These are phyloP conservation scores for Davidsoniella australis DNA, from an alignment of 2,329 filamentous ascomycete genomes.

Conservation along the genomic window DNA sequence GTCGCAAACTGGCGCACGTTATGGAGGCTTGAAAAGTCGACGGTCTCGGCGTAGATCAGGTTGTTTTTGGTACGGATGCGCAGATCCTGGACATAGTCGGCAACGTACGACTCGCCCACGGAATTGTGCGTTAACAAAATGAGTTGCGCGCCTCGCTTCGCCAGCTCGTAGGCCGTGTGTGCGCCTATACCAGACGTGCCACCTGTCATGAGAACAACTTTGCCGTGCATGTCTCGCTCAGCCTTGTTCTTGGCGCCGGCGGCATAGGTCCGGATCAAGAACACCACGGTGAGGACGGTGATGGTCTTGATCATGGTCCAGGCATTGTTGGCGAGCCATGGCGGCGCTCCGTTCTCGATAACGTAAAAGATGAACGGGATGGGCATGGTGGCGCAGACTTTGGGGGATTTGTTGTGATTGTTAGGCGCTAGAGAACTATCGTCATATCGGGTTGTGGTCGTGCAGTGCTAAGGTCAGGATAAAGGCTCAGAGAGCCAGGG, in stretches of 20 bases:
- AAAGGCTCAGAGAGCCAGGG: no score
- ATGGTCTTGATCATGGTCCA: constrained; percentile 24
- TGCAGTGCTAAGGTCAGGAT: no score
- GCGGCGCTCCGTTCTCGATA: constrained; percentile 31
- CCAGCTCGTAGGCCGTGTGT: constrained; percentile 55
- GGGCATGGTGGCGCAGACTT: constrained; percentile 26
- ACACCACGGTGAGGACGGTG: constrained; percentile 20
- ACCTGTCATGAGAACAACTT: constrained; percentile 84
- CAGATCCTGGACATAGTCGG: constrained; percentile 83
- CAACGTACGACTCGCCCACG: constrained; percentile 69
- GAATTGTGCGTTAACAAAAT: constrained; percentile 74
- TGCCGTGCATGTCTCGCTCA: constrained; percentile 78
- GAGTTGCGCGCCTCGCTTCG: constrained; percentile 70
- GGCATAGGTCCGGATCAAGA: constrained; percentile 53
- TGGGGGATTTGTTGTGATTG: neutral
- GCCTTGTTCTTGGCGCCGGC: constrained; percentile 56
- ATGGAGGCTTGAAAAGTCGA: constrained; percentile 75
- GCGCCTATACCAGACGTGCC: constrained; percentile 89
- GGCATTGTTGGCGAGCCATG: constrained; percentile 29
- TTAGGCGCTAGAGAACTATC: neutral
- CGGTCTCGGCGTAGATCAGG: constrained; percentile 87
- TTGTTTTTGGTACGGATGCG: constrained; percentile 61
- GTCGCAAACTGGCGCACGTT: constrained; percentile 88
- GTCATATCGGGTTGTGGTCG: no score
- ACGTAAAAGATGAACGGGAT: constrained; percentile 32